A percentile compares a stretch with the other conserved stretches of the same genome.
phyloP scores from a whole-genome alignment of 2,329 filamentous ascomycete genomes.

The Colletotrichum gigasporum region DNA sequence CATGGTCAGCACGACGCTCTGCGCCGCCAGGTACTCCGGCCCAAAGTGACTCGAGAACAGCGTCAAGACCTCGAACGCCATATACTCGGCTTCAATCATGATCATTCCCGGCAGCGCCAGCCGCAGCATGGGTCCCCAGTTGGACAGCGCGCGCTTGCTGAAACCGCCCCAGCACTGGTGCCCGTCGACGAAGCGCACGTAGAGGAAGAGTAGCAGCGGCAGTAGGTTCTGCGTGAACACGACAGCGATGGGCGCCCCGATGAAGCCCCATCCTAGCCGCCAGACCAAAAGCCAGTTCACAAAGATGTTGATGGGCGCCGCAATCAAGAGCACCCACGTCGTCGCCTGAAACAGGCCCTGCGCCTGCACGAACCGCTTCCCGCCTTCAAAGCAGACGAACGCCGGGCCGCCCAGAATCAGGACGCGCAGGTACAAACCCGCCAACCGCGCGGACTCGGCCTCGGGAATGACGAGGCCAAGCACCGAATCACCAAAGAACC shows the following conservation, averaged over 20 bases:
- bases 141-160: slow-evolving; percentile 72
- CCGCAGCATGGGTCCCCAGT: slow-evolving; percentile 86
- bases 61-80: slow-evolving; percentile 92
- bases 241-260: slow-evolving; percentile 85
- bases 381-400: slow-evolving; percentile 79
- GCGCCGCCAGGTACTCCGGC: slow-evolving; percentile 82
- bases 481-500: slow-evolving; percentile 74
- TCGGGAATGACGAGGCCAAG: slow-evolving; percentile 59
- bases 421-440: slow-evolving; percentile 77
- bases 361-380: slow-evolving; percentile 84
- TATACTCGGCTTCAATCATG: slow-evolving; percentile 94
- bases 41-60: slow-evolving; percentile 84
- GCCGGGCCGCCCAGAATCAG: slow-evolving; percentile 79
- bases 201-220: slow-evolving; percentile 79
- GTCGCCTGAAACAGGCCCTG: slow-evolving; percentile 84
- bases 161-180: slow-evolving; percentile 87
- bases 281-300: slow-evolving; percentile 85
- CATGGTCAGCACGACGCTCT: slow-evolving; percentile 84
- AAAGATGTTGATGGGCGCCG: slow-evolving; percentile 79
- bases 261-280: slow-evolving; percentile 73
- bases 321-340: slow-evolving; percentile 79
- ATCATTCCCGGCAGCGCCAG: slow-evolving; percentile 89
- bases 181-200: slow-evolving; percentile 79
- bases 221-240: slow-evolving; percentile 81
- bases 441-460: slow-evolving; percentile 71